Base-by-base conservation (phyloP, 305 asterid genomes). In the Fraxinus dipetala region DNA sequence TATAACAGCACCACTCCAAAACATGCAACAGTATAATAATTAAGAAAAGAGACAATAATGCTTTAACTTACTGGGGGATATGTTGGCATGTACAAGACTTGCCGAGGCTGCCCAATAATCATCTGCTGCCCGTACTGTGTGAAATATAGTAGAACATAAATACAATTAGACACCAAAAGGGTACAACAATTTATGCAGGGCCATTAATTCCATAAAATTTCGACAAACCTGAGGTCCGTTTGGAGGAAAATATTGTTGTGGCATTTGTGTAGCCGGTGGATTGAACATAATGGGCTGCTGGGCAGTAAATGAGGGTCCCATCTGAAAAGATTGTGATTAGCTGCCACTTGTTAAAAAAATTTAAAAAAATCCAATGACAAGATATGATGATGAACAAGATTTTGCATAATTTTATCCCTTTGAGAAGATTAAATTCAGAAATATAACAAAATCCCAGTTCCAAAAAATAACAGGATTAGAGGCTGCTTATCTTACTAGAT, bases 101-200 rank as follows among this genome's bases (percentile, higher is more conserved):
- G 97, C 87, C 91, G 93, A 85, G 91, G 97, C 82, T 93, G 99
- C 83, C 99, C 95, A 61, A 94, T 85, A 79, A 94, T 90, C 97
- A 96, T 92, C 85, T 93, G 98, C 88, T 94, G 99, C 45, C 93
- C 97, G 80, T 91, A 94, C 94, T 90, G 92, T 86, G 86, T 79
- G 14, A 30, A 38, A 36, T 75, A 76, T 54, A n/a, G 72, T 84
- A 67, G 76, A 83, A 79, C 38, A 75, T 67, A 86, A 20, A 59
- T 13, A 24, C 28, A 76, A 11, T 14, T 7, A 34, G 70, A 48
- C 63, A 84, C 40, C 54, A 80, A 59, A 54, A 72, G 63, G 61
- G 36, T 24, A 82, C 70, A 74, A 67, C 31, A 22, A 56, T 75
- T n/a, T 26, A 38, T 75, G 78, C 45, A 86, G 63, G 78, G 54